A percentile compares a stretch with the other conserved stretches of the same genome.
phyloP scores from a whole-genome alignment of 306 rosid genomes.

The Prunus salicina region DNA sequence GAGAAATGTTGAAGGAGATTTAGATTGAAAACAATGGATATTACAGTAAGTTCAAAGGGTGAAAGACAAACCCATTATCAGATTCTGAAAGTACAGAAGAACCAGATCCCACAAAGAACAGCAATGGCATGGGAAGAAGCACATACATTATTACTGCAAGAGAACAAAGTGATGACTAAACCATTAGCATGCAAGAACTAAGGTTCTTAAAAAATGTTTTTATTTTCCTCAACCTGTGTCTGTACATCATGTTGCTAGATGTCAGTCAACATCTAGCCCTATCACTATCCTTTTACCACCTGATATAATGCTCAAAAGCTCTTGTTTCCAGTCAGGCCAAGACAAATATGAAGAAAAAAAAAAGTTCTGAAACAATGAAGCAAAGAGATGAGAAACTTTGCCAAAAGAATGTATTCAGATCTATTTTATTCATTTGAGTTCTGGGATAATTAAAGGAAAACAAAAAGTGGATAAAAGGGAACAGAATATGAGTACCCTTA shows the following conservation, averaged over 20 bases:
- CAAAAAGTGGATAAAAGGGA: neutral
- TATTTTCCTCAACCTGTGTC: neutral
- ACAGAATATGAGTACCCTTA: neutral
- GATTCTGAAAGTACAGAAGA: constrained; percentile 55
- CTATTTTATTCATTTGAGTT: neutral
- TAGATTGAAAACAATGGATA: neutral
- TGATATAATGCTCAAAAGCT: neutral
- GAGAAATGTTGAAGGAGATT: neutral
- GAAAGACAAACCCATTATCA: constrained; percentile 38
- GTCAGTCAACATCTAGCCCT: neutral
- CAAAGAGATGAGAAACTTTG: neutral
- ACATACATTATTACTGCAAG: constrained; percentile 74
- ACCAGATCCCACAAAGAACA: constrained; percentile 75
- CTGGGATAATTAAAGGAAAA: neutral
- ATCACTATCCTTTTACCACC: neutral
- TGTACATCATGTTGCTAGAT: neutral
- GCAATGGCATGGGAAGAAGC: constrained; percentile 84
- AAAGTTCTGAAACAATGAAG: neutral
- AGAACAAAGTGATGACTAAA: constrained; percentile 22
- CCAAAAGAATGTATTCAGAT: neutral
- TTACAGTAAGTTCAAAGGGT: constrained; percentile 12
- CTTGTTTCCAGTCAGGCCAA: neutral
- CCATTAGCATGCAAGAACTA: neutral
- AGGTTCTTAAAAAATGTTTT: neutral
- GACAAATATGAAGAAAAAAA: neutral